phyloP scores from a whole-genome alignment of 495 filamentous ascomycete species.

The Chaetomium tenue region DNA sequence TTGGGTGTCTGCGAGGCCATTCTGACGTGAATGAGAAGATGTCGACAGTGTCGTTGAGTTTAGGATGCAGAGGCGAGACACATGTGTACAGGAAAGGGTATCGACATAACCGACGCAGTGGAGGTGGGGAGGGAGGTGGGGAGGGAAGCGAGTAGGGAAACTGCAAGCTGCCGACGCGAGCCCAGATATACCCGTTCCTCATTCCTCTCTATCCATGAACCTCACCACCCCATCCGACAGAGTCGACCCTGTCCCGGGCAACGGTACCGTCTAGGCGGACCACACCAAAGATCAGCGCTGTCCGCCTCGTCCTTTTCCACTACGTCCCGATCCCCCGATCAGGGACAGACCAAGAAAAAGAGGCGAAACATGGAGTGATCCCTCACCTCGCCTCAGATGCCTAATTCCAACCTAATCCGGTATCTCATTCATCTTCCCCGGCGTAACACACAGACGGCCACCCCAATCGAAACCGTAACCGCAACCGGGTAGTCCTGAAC shows the following conservation, averaged over 20 bases:
- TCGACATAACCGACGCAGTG: neutral
- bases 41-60: neutral
- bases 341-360: neutral
- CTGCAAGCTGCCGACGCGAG: constrained; percentile 2
- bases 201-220: neutral
- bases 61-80: neutral
- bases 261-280: neutral
- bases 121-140: neutral
- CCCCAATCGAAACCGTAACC: constrained; percentile 4
- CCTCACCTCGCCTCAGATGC: neutral
- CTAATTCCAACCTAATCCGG: neutral
- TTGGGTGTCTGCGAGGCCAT: constrained; percentile 6
- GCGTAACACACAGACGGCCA: neutral
- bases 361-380: neutral
- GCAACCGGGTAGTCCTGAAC: constrained; percentile 2
- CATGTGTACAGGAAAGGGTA: neutral
- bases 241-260: constrained; percentile 1
- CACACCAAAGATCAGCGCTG: constrained; percentile 6
- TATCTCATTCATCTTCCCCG: constrained; percentile 5
- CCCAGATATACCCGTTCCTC: constrained; percentile 10
- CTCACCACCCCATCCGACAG: constrained; percentile 1
- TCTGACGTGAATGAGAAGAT: neutral
- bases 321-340: neutral
- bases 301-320: constrained; percentile 8
- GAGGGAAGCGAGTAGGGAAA: neutral